These are phyloP conservation scores for Paraphysoderma sedebokerense DNA, from an alignment of 371 early-diverging fungal genomes.

Conservation along the genomic window DNA sequence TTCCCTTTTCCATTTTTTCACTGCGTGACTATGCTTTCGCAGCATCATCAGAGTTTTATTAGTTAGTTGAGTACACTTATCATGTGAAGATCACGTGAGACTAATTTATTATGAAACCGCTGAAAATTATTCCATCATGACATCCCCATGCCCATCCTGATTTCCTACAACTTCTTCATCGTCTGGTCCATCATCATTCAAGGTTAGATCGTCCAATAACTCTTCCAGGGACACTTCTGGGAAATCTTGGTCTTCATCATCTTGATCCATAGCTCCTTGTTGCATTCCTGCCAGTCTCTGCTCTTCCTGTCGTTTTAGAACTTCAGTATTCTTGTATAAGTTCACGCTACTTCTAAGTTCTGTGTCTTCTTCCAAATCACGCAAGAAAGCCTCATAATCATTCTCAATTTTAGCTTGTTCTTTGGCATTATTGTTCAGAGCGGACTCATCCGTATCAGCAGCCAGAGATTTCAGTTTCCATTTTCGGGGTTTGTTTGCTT, in stretches of 20 bases:
- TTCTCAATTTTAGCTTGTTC: constrained; percentile 34
- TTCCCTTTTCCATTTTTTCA: too few relatives aligned
- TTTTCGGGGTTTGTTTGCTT: constrained; percentile 46
- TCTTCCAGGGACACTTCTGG: constrained; percentile 82
- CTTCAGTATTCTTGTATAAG: constrained; percentile 52
- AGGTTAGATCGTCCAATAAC: constrained; percentile 66
- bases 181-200: constrained; percentile 37
- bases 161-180: too few relatives aligned
- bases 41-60: too few relatives aligned
- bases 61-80: too few relatives aligned
- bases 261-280: constrained; percentile 37
- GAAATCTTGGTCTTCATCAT: constrained; percentile 61
- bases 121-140: too few relatives aligned
- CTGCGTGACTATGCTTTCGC: too few relatives aligned
- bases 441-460: constrained; percentile 60
- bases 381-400: constrained; percentile 76
- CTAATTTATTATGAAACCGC: too few relatives aligned
- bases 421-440: constrained; percentile 52
- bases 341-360: constrained; percentile 84
- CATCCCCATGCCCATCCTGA: too few relatives aligned
- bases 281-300: too few relatives aligned
- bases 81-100: too few relatives aligned
- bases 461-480: constrained; percentile 82
- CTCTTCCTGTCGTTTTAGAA: neutral
- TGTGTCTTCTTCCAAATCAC: constrained; percentile 91